Percentiles rank a stretch among this genome's conserved stretches.
These are phyloP conservation scores for Udeniomyces megalosporus DNA, from an alignment of 768 basidiomycete genomes.

Conservation along the genomic window DNA sequence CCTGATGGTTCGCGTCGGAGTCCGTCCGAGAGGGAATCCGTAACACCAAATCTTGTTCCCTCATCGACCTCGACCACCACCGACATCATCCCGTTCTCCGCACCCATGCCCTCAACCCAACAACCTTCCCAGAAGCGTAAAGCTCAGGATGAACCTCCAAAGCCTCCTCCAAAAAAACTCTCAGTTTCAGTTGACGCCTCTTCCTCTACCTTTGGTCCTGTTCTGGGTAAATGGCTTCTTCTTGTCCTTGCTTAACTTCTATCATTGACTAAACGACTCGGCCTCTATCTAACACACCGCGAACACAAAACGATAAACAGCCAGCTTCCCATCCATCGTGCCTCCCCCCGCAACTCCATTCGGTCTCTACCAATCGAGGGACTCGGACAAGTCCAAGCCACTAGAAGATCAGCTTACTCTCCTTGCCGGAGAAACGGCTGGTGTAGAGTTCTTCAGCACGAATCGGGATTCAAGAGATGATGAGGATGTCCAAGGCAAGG, in stretches of 20 bases:
- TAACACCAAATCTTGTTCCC: not conserved
- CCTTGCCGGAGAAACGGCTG: constrained; percentile 67
- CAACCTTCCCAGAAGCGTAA: constrained; percentile 1
- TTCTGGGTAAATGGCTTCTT: constrained; percentile 35
- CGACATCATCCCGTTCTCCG: not conserved
- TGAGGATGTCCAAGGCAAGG: constrained; percentile 27
- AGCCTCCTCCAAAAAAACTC: not conserved
- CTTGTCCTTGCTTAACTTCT: not conserved
- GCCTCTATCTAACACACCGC: too few species aligned
- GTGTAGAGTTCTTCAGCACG: constrained; percentile 63
- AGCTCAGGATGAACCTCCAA: not conserved
- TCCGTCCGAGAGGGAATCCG: not conserved
- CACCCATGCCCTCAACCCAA: not conserved
- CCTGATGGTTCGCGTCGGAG: not conserved
- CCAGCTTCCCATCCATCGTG: constrained; percentile 48
- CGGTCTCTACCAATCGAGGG: constrained; percentile 36
- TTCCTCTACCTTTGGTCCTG: constrained; percentile 37
- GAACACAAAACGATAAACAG: too few species aligned
- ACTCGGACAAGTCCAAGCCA: not conserved
- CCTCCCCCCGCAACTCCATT: constrained; percentile 47
- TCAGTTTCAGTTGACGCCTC: constrained; percentile 16
- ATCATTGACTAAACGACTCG: too few species aligned
- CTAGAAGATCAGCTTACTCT: constrained; percentile 30
- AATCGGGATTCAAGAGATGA: constrained; percentile 36
- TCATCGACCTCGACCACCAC: not conserved